A percentile compares a stretch with the other conserved stretches of the same genome.
These are phyloP conservation scores for Manihot esculenta DNA, from an alignment of 441 rosid genomes.

Conservation along the genomic window DNA sequence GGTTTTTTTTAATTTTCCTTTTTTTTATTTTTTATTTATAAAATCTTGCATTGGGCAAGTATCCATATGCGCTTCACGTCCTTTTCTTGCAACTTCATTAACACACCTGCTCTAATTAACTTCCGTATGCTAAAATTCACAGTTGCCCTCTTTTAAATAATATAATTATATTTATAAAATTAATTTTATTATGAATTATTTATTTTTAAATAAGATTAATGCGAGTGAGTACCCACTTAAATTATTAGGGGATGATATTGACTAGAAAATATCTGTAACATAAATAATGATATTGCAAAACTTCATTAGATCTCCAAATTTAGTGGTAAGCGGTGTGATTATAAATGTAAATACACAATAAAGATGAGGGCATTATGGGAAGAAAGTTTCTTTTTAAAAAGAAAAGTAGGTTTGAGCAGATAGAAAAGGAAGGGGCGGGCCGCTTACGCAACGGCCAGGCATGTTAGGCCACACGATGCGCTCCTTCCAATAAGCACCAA, in stretches of 20 bases:
- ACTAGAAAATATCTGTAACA: no score
- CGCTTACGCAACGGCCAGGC: constrained; percentile 29
- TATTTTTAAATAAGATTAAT: no score
- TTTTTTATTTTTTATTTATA: neutral
- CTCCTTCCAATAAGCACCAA: constrained; percentile 15
- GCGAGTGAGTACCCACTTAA: no score
- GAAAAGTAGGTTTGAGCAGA: neutral
- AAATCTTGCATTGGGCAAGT: no score
- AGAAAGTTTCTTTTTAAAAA: neutral
- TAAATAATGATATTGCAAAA: no score
- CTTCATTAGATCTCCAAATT: neutral
- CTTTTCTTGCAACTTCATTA: no score
- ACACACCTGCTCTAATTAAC: neutral
- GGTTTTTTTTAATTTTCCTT: neutral
- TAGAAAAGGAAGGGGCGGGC: constrained; percentile 15
- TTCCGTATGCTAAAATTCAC: neutral
- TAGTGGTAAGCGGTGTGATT: neutral
- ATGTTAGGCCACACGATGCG: constrained; percentile 1
- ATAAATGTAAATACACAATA: neutral
- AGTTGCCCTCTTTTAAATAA: no score
- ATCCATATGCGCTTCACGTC: no score
- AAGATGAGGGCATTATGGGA: neutral
- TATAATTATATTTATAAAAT: no score
- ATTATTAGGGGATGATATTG: no score
- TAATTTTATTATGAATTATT: no score